Conservation (phyloP, 2,329 filamentous ascomycete genomes). For the Blastomyces silverae region DNA sequence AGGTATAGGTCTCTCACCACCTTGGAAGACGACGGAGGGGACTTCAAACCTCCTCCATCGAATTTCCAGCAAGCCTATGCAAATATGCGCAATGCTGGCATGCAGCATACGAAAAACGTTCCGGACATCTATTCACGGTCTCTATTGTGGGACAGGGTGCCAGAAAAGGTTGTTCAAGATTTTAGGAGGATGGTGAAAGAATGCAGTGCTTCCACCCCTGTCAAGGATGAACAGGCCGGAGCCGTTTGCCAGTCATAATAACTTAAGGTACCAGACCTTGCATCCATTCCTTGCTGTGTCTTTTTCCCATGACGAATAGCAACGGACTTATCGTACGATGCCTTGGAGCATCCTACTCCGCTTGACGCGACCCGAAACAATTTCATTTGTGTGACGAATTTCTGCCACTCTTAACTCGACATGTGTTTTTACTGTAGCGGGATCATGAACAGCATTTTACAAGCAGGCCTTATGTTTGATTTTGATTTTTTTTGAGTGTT, state of each 20-base stretch:
- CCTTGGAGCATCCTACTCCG: constrained; percentile 16
- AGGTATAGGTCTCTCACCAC: constrained; percentile 82
- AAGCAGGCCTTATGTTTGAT: constrained; percentile 26
- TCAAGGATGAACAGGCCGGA: constrained; percentile 30
- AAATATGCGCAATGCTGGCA: constrained; percentile 63
- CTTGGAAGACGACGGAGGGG: constrained; percentile 50
- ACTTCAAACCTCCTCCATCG: constrained; percentile 37
- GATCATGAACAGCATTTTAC: constrained; percentile 21
- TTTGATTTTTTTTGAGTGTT: constrained; percentile 15
- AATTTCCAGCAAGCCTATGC: constrained; percentile 59
- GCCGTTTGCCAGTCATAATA: constrained; percentile 18
- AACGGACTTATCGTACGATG: constrained; percentile 10
- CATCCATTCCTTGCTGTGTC: neutral
- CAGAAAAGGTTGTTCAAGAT: constrained; percentile 80
- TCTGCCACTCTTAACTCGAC: neutral
- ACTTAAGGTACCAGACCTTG: neutral
- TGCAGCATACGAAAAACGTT: constrained; percentile 57
- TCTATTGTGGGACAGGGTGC: constrained; percentile 89
- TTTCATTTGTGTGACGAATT: constrained; percentile 22
- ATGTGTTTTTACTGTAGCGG: constrained; percentile 22
- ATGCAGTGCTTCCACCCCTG: constrained; percentile 42
- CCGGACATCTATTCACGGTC: constrained; percentile 90
- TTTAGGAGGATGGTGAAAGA: constrained; percentile 89
- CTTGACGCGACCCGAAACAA: constrained; percentile 12
- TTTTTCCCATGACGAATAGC: neutral